Evolutionary conservation across 179 eudicot species (phyloP).

Genomic region (Pouteria campechiana): DNA sequence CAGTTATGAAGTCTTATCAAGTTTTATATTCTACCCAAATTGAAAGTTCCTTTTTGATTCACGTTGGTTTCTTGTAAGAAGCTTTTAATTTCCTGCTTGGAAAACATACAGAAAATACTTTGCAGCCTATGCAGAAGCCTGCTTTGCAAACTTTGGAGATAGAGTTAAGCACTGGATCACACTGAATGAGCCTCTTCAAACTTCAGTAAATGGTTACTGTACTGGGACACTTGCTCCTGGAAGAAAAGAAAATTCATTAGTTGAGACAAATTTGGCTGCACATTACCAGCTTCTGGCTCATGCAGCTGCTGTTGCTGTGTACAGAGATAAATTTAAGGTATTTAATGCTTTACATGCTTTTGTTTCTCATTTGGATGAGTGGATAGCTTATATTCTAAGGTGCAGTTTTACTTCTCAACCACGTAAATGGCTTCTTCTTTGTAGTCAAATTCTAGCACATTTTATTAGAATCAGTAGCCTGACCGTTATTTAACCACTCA

Average conservation of each 20-base stretch:
- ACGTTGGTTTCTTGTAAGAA: too few relatives aligned
- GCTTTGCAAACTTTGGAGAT: slow-evolving; percentile 75
- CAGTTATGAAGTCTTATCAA: too few relatives aligned
- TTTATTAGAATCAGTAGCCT: too few relatives aligned
- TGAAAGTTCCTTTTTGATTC: too few relatives aligned
- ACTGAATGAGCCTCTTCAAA: slow-evolving; percentile 78
- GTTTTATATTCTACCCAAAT: too few relatives aligned
- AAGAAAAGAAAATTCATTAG: slow-evolving; percentile 31
- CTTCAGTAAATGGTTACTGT: slow-evolving; percentile 54
- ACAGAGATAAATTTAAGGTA: slow-evolving; percentile 60
- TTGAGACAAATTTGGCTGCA: slow-evolving; percentile 51
- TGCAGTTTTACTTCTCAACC: too few relatives aligned
- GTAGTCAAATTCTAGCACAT: too few relatives aligned
- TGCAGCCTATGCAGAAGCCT: slow-evolving; percentile 67
- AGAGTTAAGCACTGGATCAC: slow-evolving; percentile 86
- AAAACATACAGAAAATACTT: slow-evolving; percentile 66
- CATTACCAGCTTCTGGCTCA: slow-evolving; percentile 87
- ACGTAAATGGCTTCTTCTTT: too few relatives aligned
- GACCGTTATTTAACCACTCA: too few relatives aligned
- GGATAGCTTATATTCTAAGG: too few relatives aligned
- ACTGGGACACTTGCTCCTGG: slow-evolving; percentile 75
- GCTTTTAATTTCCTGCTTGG: too few relatives aligned
- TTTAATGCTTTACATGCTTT: too few relatives aligned
- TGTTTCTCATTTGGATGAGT: not conserved
- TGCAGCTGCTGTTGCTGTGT: slow-evolving; percentile 59